These are phyloP conservation scores for Hypoxylon sp. DNA, from an alignment of 2,329 filamentous ascomycete genomes.

Conservation along the genomic window DNA sequence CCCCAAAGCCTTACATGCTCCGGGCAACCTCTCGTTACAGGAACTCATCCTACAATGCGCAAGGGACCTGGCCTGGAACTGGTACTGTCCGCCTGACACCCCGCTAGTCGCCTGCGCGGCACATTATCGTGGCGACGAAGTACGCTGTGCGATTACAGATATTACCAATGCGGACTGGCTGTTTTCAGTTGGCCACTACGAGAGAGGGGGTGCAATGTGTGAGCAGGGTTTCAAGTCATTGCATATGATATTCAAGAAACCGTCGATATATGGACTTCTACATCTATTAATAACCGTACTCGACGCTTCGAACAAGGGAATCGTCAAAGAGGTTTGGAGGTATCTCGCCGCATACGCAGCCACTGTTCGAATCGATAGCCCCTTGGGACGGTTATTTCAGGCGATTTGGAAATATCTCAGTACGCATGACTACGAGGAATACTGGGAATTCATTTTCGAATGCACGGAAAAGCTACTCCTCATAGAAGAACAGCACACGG, in stretches of 20 bases:
- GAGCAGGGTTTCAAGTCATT: conserved; percentile 51
- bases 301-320: conserved; percentile 50
- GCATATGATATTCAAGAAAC: conserved; percentile 49
- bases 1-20: conserved; percentile 44
- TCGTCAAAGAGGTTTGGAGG: conserved; percentile 52
- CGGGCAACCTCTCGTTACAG: conserved; percentile 50
- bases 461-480: conserved; percentile 51
- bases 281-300: conserved; percentile 50
- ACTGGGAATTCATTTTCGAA: conserved; percentile 52
- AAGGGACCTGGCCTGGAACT: conserved; percentile 51
- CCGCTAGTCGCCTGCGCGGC: conserved; percentile 50
- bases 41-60: conserved; percentile 51
- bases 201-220: conserved; percentile 50
- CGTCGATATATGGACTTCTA: conserved; percentile 50
- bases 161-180: conserved; percentile 53
- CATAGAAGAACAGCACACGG: conserved; percentile 48
- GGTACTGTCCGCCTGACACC: conserved; percentile 49
- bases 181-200: conserved; percentile 49
- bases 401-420: conserved; percentile 51
- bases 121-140: conserved; percentile 49
- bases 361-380: conserved; percentile 46
- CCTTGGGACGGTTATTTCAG: conserved; percentile 49
- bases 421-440: conserved; percentile 52
- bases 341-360: conserved; percentile 51
- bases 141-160: conserved; percentile 53